Conservation (phyloP, 345 rosid species). For the Alliaria petiolata region DNA sequence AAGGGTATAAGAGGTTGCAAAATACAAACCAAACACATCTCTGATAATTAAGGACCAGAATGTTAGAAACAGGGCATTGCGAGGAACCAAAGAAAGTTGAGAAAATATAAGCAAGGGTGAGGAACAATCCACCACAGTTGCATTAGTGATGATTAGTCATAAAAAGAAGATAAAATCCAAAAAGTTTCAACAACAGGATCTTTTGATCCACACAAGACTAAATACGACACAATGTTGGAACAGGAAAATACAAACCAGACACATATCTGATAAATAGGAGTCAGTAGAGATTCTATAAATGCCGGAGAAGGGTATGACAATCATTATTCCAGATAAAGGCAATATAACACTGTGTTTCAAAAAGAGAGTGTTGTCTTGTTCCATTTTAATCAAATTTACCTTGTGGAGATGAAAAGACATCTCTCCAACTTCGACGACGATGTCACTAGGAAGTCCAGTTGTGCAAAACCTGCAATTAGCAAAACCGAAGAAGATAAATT, state of each 20-base stretch:
- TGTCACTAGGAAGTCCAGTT: constrained; percentile 91
- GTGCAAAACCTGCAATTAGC: constrained; percentile 78
- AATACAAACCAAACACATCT: background rate
- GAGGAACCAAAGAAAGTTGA: background rate
- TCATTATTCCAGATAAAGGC: background rate
- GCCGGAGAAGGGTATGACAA: background rate
- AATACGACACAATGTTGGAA: background rate
- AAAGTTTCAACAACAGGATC: background rate
- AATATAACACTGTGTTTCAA: background rate
- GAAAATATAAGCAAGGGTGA: background rate
- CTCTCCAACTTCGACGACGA: constrained; percentile 83
- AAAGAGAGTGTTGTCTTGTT: background rate
- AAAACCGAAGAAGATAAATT: background rate
- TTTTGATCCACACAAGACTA: background rate
- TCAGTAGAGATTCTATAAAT: background rate
- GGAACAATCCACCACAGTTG: background rate
- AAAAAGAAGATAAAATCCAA: background rate
- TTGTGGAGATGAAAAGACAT: constrained; percentile 98
- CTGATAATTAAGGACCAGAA: background rate
- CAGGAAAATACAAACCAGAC: background rate
- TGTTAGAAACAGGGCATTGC: too few relatives aligned
- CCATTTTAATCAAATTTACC: constrained; percentile 43
- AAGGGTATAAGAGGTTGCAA: constrained; percentile 4
- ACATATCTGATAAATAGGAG: background rate
- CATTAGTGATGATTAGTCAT: background rate